phyloP scores from a whole-genome alignment of 163 green algal genomes.

The Chlamydomonas reinhardtii region DNA sequence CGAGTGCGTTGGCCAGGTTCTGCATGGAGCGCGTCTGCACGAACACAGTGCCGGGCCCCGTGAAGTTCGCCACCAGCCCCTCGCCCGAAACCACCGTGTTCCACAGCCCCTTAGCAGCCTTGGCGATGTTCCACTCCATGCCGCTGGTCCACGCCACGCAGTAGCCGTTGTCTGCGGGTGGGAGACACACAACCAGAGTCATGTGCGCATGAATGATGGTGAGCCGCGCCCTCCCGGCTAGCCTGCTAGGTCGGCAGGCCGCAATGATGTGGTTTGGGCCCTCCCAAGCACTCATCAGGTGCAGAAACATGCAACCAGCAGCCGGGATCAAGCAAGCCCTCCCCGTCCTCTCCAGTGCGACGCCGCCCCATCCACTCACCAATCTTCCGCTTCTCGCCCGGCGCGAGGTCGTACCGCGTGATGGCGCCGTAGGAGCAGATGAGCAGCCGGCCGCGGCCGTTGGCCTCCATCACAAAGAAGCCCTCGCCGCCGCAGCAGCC shows the following conservation, averaged over 20 bases:
- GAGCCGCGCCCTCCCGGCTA: too few species aligned
- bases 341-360: too few species aligned
- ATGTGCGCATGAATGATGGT: too few species aligned
- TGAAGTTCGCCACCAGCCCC: conserved; percentile 40
- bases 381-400: conserved; percentile 47
- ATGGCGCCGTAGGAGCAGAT: conserved; percentile 57
- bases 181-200: too few species aligned
- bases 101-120: conserved; percentile 26
- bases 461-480: conserved; percentile 53
- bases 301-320: too few species aligned
- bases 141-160: conserved; percentile 48
- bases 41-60: conserved; percentile 46
- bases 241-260: too few species aligned
- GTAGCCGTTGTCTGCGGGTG: conserved; percentile 50
- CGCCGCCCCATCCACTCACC: conserved; percentile 7
- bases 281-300: too few species aligned
- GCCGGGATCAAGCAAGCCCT: too few species aligned
- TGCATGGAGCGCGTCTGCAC: conserved; percentile 49
- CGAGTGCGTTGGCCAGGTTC: conserved; percentile 29
- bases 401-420: conserved; percentile 56
- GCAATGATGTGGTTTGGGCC: too few species aligned
- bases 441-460: conserved; percentile 51
- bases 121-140: conserved; percentile 46
- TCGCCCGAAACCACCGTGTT: conserved; percentile 38
- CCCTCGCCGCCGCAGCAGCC: conserved; percentile 59